phyloP scores from a whole-genome alignment of 2,329 filamentous ascomycete species.

The Colletotrichum eleusines region DNA sequence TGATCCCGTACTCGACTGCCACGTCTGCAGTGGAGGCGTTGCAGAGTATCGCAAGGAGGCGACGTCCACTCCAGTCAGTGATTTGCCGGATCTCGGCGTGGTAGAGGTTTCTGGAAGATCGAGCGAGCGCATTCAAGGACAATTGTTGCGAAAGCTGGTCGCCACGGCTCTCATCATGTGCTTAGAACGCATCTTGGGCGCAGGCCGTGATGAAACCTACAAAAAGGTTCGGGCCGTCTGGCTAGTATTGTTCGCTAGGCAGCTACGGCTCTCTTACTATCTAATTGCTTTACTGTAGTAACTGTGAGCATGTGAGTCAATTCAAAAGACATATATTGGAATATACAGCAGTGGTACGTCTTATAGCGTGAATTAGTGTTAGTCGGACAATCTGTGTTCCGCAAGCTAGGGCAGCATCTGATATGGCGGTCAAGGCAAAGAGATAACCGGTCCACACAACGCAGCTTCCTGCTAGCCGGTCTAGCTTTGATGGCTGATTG shows the following conservation, averaged over 20 bases:
- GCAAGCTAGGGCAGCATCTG: not conserved
- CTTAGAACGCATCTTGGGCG: slow-evolving; percentile 23
- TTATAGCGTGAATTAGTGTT: not conserved
- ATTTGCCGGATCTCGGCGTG: not conserved
- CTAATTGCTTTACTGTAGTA: not conserved
- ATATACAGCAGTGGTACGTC: not conserved
- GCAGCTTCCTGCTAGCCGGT: not conserved
- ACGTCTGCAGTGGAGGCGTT: not conserved
- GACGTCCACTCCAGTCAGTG: not conserved
- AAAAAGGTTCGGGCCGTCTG: not conserved
- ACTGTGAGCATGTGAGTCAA: slow-evolving; percentile 13
- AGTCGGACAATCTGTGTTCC: not conserved
- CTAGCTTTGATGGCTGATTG: slow-evolving; percentile 17
- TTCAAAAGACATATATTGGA: slow-evolving; percentile 5
- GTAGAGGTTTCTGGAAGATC: too few relatives aligned
- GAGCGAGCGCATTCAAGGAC: not conserved
- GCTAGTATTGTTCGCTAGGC: slow-evolving; percentile 5
- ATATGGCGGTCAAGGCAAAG: slow-evolving; percentile 32
- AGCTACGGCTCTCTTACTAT: not conserved
- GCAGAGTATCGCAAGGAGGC: not conserved
- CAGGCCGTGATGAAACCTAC: not conserved
- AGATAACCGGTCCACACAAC: not conserved
- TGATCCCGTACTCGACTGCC: not conserved
- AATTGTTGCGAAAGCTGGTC: slow-evolving; percentile 9
- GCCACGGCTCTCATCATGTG: slow-evolving; percentile 29